These are phyloP conservation scores for Terfezia boudieri DNA, from an alignment of 495 filamentous ascomycete genomes.

Conservation along the genomic window DNA sequence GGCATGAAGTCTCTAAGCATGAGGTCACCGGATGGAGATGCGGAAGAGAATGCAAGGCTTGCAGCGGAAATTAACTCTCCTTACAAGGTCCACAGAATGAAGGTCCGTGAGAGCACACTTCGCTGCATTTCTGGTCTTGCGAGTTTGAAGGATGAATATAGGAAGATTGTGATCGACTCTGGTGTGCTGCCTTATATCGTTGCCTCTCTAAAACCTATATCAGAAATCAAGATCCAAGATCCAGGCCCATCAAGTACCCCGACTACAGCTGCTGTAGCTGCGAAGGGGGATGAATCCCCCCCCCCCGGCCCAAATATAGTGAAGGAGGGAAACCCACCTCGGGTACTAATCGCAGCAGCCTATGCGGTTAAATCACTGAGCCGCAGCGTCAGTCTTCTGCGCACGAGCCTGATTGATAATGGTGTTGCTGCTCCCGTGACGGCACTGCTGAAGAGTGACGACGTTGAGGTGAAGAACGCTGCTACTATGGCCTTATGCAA, in stretches of 20 bases:
- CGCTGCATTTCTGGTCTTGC: slow-evolving; percentile 57
- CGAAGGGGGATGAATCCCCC: slow-evolving; percentile 3
- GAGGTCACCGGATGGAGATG: slow-evolving; percentile 3
- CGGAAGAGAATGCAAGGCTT: slow-evolving; percentile 11
- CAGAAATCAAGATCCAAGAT: no score
- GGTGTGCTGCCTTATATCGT: slow-evolving; percentile 62
- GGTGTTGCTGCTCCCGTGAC: slow-evolving; percentile 63
- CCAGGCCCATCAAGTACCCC: slow-evolving; percentile 12
- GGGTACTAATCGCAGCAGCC: slow-evolving; percentile 70
- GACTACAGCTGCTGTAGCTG: slow-evolving; percentile 17
- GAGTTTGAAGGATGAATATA: slow-evolving; percentile 60
- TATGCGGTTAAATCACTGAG: slow-evolving; percentile 53
- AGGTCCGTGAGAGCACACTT: slow-evolving; percentile 53
- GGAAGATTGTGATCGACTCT: slow-evolving; percentile 61
- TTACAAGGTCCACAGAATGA: slow-evolving; percentile 41
- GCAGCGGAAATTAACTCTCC: slow-evolving; percentile 4
- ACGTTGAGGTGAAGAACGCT: slow-evolving; percentile 64
- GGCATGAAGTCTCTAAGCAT: not conserved
- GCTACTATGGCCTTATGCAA: slow-evolving; percentile 69
- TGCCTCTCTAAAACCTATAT: slow-evolving; percentile 46
- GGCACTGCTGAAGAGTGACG: slow-evolving; percentile 45
- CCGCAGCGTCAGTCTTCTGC: slow-evolving; percentile 57
- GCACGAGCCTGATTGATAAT: slow-evolving; percentile 72
- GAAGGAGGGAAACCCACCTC: slow-evolving; percentile 25
- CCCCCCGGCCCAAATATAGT: slow-evolving; percentile 7